Percentiles rank a stretch among this genome's conserved stretches.
phyloP scores from a whole-genome alignment of 2,329 filamentous ascomycete species.

The Trematosphaeria pertusa region DNA sequence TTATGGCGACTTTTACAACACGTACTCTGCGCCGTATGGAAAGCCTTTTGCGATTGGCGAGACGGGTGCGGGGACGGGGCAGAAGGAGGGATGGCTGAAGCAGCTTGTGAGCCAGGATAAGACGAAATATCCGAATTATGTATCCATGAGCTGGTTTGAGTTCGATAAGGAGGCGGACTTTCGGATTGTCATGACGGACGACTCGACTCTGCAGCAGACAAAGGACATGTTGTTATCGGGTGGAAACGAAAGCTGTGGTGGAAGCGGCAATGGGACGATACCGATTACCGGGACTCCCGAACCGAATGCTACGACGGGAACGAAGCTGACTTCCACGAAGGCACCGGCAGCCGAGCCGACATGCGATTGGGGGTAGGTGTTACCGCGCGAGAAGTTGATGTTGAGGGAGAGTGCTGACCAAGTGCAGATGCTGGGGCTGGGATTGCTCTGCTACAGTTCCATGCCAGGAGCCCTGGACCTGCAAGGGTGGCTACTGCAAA shows the following conservation, averaged over 20 bases:
- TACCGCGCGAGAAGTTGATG: not conserved
- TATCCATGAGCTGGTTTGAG: conserved; percentile 22
- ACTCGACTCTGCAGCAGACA: conserved; percentile 10
- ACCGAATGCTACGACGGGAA: not conserved
- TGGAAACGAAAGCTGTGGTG: conserved; percentile 4
- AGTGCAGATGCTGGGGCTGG: conserved; percentile 16
- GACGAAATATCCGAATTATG: conserved; percentile 19
- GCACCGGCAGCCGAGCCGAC: not conserved
- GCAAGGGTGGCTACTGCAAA: conserved; percentile 19
- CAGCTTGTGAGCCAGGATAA: conserved; percentile 12
- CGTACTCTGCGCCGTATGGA: conserved; percentile 11
- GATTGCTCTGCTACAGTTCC: conserved; percentile 17
- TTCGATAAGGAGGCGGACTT: conserved; percentile 23
- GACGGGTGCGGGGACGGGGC: conserved; percentile 13
- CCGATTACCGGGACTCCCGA: not conserved
- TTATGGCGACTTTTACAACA: conserved; percentile 18
- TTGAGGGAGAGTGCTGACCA: no score
- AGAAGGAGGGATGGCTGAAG: conserved; percentile 19
- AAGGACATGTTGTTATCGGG: conserved; percentile 13
- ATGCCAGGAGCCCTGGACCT: conserved; percentile 14
- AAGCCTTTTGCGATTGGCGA: conserved; percentile 21
- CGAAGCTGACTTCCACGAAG: not conserved
- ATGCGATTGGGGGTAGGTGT: conserved; percentile 17
- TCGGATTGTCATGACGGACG: conserved; percentile 20
- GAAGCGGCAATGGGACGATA: conserved; percentile 2